Conservation (phyloP, 495 filamentous ascomycete genomes). For the Tuber melanosporum region DNA sequence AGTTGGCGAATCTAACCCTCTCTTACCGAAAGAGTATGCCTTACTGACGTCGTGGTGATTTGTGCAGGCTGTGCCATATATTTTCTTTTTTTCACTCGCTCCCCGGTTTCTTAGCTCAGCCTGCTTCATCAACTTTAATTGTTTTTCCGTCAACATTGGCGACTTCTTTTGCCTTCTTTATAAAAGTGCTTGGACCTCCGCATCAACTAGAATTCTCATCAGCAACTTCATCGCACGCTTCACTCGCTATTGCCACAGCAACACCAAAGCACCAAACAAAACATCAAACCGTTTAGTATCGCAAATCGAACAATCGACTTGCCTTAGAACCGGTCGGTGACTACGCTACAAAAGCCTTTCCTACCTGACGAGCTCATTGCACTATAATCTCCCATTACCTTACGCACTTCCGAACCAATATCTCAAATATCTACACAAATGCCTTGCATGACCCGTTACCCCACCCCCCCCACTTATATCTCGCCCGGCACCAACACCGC, state of each 20-base stretch:
- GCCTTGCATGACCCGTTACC: neutral
- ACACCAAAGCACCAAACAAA: neutral
- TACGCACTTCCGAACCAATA: neutral
- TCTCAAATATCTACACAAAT: neutral
- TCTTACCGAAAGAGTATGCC: conserved; percentile 15
- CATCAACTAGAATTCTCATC: neutral
- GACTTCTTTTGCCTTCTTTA: neutral
- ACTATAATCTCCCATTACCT: neutral
- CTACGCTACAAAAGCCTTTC: neutral
- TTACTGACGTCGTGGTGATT: conserved; percentile 26
- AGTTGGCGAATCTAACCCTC: neutral
- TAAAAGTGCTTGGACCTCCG: neutral
- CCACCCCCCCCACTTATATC: neutral
- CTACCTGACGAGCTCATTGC: neutral
- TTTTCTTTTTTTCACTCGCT: conserved; percentile 27
- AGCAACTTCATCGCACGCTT: neutral
- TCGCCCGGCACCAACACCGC: neutral
- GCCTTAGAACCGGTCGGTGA: neutral
- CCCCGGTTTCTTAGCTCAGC: neutral
- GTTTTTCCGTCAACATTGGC: neutral
- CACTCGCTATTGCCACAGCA: neutral
- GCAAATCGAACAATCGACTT: neutral
- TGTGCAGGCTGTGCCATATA: conserved; percentile 29
- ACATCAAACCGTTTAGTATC: neutral
- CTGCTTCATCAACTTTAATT: neutral